Evolutionary conservation across 768 basidiomycete species (phyloP).

Genomic region (Sarcomyxa edulis): DNA sequence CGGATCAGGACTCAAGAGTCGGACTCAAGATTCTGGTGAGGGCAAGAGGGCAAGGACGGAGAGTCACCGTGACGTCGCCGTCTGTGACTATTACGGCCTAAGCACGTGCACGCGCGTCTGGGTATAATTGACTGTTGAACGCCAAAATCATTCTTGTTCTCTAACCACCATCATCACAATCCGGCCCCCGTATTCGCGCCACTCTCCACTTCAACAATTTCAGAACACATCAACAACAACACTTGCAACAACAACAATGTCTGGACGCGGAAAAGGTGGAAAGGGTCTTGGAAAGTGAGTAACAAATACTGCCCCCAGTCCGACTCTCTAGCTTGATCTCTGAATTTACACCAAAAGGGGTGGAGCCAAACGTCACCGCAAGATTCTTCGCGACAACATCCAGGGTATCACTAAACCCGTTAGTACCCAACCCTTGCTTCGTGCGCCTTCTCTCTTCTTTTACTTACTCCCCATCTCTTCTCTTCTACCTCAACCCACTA

Average conservation of each 20-base stretch:
- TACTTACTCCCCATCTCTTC: not conserved
- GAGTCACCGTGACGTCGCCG: too few relatives aligned
- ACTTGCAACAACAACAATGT: slow-evolving; percentile 37
- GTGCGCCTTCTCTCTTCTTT: not conserved
- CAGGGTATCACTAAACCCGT: slow-evolving; percentile 49
- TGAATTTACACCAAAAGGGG: slow-evolving; percentile 69
- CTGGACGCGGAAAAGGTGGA: slow-evolving; percentile 75
- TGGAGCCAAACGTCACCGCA: slow-evolving; percentile 71
- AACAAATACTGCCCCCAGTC: not conserved
- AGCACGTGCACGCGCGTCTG: too few relatives aligned
- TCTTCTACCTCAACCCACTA: too few relatives aligned
- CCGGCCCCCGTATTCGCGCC: too few relatives aligned
- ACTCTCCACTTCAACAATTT: slow-evolving; percentile 3
- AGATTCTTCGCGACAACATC: slow-evolving; percentile 66
- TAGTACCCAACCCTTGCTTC: not conserved
- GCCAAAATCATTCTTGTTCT: slow-evolving; percentile 9
- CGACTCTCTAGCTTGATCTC: not conserved
- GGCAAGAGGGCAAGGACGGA: too few relatives aligned
- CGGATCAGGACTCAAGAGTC: too few relatives aligned
- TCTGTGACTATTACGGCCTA: too few relatives aligned
- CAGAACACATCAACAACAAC: slow-evolving; percentile 2
- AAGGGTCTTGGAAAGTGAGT: slow-evolving; percentile 52
- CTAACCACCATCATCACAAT: slow-evolving; percentile 8
- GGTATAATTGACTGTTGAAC: too few relatives aligned
- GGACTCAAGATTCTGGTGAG: too few relatives aligned